These are phyloP conservation scores for Globisporangium sylvaticum DNA, from an alignment of 352 stramenopile species.

Conservation along the genomic window DNA sequence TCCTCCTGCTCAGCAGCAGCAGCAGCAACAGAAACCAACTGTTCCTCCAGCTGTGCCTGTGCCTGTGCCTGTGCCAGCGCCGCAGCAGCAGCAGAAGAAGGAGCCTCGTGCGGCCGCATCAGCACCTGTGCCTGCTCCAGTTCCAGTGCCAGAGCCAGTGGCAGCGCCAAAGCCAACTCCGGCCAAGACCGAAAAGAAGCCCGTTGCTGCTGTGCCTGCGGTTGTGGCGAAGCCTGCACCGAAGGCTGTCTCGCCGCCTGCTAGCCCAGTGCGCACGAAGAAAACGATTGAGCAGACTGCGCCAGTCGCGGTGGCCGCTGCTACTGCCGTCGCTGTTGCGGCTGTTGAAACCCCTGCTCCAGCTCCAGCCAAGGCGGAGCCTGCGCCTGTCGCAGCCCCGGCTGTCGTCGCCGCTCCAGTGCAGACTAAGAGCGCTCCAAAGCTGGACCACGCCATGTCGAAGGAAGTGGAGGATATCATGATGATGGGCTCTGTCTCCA, in stretches of 20 bases:
- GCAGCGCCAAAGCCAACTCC: neutral
- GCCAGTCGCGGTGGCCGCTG: neutral
- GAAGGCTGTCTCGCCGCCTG: neutral
- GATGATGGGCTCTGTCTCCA: slow-evolving; percentile 34
- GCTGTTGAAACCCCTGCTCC: neutral
- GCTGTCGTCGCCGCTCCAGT: neutral
- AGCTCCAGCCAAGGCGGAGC: neutral
- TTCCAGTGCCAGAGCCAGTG: neutral
- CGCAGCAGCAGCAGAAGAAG: slow-evolving; percentile 4
- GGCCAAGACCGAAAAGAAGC: slow-evolving; percentile 5
- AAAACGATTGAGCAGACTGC: slow-evolving; percentile 2
- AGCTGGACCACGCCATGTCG: slow-evolving; percentile 12
- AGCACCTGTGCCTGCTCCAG: slow-evolving; percentile 14
- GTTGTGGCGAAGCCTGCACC: neutral
- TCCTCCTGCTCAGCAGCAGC: slow-evolving; percentile 5
- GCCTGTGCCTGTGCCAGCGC: slow-evolving; percentile 9
- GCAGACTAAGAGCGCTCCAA: neutral
- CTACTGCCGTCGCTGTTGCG: neutral
- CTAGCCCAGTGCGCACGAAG: slow-evolving; percentile 4
- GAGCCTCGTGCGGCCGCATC: neutral
- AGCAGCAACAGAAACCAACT: neutral
- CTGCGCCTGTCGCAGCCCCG: neutral
- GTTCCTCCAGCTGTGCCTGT: neutral
- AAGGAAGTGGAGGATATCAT: slow-evolving; percentile 23
- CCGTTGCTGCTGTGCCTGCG: neutral